Percentiles rank a stretch among this genome's conserved stretches.
phyloP scores from a whole-genome alignment of 805 yeast genomes.

The Candida awuae region DNA sequence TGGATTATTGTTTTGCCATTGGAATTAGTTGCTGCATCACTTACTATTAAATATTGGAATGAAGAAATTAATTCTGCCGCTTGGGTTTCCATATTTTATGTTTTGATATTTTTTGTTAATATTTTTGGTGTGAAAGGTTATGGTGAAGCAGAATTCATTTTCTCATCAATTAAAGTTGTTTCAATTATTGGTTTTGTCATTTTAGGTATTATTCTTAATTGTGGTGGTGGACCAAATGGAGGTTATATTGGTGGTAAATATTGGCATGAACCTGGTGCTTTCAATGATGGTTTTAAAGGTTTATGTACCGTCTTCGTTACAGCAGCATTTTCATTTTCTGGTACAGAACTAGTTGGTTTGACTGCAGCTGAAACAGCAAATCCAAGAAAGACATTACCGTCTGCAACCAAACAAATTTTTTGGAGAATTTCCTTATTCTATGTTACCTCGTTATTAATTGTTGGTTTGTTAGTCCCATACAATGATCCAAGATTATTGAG shows the following conservation, averaged over 20 bases:
- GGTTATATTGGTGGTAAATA: conserved; percentile 49
- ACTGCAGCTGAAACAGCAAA: conserved; percentile 56
- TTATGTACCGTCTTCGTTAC: conserved; percentile 54
- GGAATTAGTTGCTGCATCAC: conserved; percentile 46
- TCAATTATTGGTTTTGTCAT: conserved; percentile 52
- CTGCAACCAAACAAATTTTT: conserved; percentile 53
- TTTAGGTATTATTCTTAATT: conserved; percentile 41
- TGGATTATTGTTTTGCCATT: conserved; percentile 46
- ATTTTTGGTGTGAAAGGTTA: conserved; percentile 54
- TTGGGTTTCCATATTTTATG: conserved; percentile 46
- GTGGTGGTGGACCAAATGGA: conserved; percentile 56
- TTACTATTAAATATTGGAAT: conserved; percentile 42
- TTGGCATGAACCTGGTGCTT: conserved; percentile 54
- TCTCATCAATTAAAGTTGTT: conserved; percentile 43
- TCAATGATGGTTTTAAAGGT: conserved; percentile 45
- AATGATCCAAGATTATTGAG: conserved; percentile 40
- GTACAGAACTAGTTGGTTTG: conserved; percentile 54
- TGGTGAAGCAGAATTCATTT: conserved; percentile 56
- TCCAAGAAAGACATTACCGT: conserved; percentile 50
- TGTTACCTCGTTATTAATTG: conserved; percentile 38
- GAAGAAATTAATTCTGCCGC: conserved; percentile 38
- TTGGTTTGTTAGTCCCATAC: conserved; percentile 50
- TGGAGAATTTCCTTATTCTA: conserved; percentile 54
- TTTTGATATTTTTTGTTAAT: conserved; percentile 40
- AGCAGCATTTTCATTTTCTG: conserved; percentile 54